Conservation (phyloP, 2,329 filamentous ascomycete species). For the Chalaropsis ovoidea region DNA sequence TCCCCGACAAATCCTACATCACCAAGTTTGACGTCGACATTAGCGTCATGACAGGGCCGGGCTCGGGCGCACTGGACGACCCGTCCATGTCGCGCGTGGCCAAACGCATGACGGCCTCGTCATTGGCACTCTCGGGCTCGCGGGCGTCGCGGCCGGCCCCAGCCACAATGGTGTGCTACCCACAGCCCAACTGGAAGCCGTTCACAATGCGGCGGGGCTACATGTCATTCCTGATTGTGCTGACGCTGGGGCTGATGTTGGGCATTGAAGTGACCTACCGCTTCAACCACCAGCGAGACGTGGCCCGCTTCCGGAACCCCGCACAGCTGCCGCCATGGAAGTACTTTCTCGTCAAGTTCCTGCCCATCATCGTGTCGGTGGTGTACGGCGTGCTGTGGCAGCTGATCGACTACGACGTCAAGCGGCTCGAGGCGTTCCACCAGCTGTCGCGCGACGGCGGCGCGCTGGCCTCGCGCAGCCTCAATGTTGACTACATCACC, state of each 20-base stretch:
- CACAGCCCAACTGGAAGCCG: constrained; percentile 57
- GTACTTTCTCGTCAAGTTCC: constrained; percentile 55
- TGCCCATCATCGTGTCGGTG: constrained; percentile 52
- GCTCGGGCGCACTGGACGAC: constrained; percentile 12
- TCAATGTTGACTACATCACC: constrained; percentile 67
- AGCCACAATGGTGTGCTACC: constrained; percentile 40
- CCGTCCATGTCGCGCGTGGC: not conserved
- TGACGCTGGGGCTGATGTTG: constrained; percentile 45
- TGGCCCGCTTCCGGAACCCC: constrained; percentile 41
- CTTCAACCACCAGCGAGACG: not conserved
- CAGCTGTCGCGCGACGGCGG: constrained; percentile 52
- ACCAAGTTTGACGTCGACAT: constrained; percentile 38
- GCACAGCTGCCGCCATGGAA: constrained; percentile 40
- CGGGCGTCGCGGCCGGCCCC: constrained; percentile 26
- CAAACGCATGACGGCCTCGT: not conserved
- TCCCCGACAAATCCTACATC: not conserved
- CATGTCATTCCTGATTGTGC: constrained; percentile 42
- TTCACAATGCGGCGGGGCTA: constrained; percentile 56
- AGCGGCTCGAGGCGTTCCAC: constrained; percentile 56
- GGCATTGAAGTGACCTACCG: constrained; percentile 45
- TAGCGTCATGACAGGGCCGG: constrained; percentile 42
- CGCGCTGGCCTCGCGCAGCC: constrained; percentile 52
- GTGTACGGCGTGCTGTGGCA: constrained; percentile 57
- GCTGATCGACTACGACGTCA: constrained; percentile 55
- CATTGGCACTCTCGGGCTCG: not conserved